Evolutionary conservation across 2,329 filamentous ascomycete genomes (phyloP).

Genomic region (Cladorrhinum sp.): DNA sequence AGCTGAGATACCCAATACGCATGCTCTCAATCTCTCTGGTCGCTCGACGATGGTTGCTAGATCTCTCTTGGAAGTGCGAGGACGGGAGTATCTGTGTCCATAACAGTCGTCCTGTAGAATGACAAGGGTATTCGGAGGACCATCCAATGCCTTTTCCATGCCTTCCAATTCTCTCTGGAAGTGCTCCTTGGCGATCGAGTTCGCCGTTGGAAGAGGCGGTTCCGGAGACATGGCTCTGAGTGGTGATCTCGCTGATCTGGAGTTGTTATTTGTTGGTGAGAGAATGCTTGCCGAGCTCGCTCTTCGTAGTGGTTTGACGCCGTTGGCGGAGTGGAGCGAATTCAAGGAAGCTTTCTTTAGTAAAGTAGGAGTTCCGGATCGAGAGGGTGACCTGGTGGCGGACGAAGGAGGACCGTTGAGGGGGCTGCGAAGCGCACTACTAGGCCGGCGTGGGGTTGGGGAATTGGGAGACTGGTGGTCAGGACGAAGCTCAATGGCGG

Average conservation of each 20-base stretch:
- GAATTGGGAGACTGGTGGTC: conserved; percentile 30
- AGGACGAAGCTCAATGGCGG: conserved; percentile 37
- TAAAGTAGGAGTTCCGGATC: conserved; percentile 49
- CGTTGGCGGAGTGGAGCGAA: conserved; percentile 50
- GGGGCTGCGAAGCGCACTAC: conserved; percentile 42
- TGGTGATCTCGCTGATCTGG: conserved; percentile 33
- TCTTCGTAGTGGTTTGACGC: conserved; percentile 44
- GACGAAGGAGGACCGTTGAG: conserved; percentile 33
- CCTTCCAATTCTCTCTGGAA: conserved; percentile 67
- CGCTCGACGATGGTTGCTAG: conserved; percentile 86
- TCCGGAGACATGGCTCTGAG: conserved; percentile 36
- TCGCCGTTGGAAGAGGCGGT: conserved; percentile 44
- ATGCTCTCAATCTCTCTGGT: conserved; percentile 84
- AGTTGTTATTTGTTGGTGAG: conserved; percentile 36
- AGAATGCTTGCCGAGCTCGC: conserved; percentile 46
- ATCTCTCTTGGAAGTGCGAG: conserved; percentile 67
- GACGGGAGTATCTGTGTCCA: conserved; percentile 85
- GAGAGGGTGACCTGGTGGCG: conserved; percentile 38
- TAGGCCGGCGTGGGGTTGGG: conserved; percentile 37
- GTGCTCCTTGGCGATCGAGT: conserved; percentile 61
- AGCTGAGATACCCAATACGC: conserved; percentile 74
- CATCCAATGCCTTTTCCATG: conserved; percentile 47
- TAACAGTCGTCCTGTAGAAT: conserved; percentile 93
- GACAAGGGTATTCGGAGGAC: conserved; percentile 65
- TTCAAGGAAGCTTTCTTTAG: conserved; percentile 56